Base-by-base conservation (phyloP, 129 eudicot species). In the Deinandra increscens region DNA sequence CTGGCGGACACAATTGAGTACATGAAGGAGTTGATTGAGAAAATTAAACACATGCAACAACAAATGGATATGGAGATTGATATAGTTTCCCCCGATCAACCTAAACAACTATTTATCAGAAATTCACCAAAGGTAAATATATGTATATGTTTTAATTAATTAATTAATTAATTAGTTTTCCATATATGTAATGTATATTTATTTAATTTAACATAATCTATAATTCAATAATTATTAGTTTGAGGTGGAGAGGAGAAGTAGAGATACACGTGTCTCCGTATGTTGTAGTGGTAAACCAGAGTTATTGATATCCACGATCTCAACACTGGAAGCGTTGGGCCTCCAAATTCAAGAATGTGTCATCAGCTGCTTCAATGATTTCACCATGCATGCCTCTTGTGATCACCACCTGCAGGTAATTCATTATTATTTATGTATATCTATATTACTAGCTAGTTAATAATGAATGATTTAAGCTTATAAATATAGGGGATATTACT, bases 1-100 rank as follows among this genome's bases (percentile, higher is more conserved):
- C 91, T 91, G 13, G 96, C 96, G 34, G 97, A 91, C 70, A 86
- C 96, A 1, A 91, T 91, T 49, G 97, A 91, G 74, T 91, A 88
- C 87, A 84, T 86, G 88, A 91, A 82, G 80, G 97, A 91, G 73
- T 73, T 91, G 19, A 82, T 82, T 7, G 80, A 86, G 39, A 91
- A 78, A 44, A 88, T 91, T 60, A 79, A 75, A 26, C 70, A 51
- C 39, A 50, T 84, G 73, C 93, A 83, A 64, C 82, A 88, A 75
- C n/a, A 55, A 9, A 55, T 26, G 37, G 36, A 55, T 6, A 20
- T 53, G 34, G 31, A 53, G 3, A 63, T 71, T 41, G 70, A 60
- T 11, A 68, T 39, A 12, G 55, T 45, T 49, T 33, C 71, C 42
- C 18, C 76, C 37, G 73, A 60, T 23, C 85, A 88, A 68, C 80